Base-by-base conservation (phyloP, 306 rosid species). In the Vigna reflexopilosa region DNA sequence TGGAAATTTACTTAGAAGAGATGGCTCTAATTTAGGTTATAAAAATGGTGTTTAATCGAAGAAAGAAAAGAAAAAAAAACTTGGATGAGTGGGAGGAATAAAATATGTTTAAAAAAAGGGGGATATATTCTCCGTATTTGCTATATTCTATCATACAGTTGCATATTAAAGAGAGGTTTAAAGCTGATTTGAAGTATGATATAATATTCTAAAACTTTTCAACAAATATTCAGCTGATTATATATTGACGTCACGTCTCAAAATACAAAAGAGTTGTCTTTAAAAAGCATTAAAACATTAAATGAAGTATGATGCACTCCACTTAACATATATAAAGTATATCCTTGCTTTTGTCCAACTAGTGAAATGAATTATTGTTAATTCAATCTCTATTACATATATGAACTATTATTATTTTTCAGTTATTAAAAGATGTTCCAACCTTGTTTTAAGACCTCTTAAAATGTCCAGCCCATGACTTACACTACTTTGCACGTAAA, bases 71-170 rank as follows among this genome's bases (percentile, higher is more conserved):
- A 62, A 79, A 7, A 64, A 64, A 63, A 80, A 8, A 72, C 14
- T 13, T 63, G 40, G 51, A 65, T 61, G 45, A 65, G 70, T 36
- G 15, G 50, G 30, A 38, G 22, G 75, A 73, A 80, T 73, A 73
- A 44, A 54, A 49, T 28, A 13, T 14, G n/a, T 44, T 45, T 20
- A 32, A 2, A 14, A 32, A 54, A 38, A 64, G 7, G 57, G 38
- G 77, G 61, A 56, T 56, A 56, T 74, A 80, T 55, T 81, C 84
- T 81, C 42, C 5, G 55, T 45, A 66, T 80, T 66, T 54, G 3
- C 16, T 20, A 74, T 74, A 67, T 74, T 81, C 84, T n/a, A 58
- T 58, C 3, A 45, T 7, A 73, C 68, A 65, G 62, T 42, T 80
- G 79, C 30, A 11, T 36, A 73, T 38, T 51, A 34, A 34, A 66